Conservation (phyloP, 2,329 filamentous ascomycete genomes). For the Hirsutella thompsonii region DNA sequence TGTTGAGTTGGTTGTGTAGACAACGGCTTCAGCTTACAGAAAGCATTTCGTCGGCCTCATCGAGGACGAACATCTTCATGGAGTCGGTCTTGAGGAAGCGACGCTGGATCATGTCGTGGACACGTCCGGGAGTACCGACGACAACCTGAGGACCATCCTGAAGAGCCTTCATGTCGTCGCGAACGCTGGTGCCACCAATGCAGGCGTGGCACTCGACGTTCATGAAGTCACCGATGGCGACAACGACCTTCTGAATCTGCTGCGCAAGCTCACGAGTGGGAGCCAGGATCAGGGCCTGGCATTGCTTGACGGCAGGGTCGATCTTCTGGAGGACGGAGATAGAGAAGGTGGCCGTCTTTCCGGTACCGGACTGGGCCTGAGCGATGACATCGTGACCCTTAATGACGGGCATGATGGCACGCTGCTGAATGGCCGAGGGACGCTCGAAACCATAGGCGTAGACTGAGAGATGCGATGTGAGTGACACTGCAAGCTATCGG, state of each 20-base stretch:
- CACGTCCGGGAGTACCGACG: slow-evolving; percentile 94
- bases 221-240: slow-evolving; percentile 99
- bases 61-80: slow-evolving; percentile 99
- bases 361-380: slow-evolving; percentile 98
- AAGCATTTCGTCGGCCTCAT: slow-evolving; percentile 99
- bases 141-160: slow-evolving; percentile 94
- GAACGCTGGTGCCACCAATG: slow-evolving; percentile 95
- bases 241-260: slow-evolving; percentile 98
- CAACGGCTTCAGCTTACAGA: slow-evolving; percentile 41
- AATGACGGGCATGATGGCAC: slow-evolving; percentile 99
- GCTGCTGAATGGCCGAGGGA: slow-evolving; percentile 98
- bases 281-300: slow-evolving; percentile 95
- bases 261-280: slow-evolving; percentile 97
- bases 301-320: slow-evolving; percentile 86
- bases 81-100: slow-evolving; percentile 91
- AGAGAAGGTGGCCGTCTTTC: slow-evolving; percentile 99
- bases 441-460: slow-evolving; percentile 99
- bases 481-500: slow-evolving; percentile 6
- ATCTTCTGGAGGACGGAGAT: slow-evolving; percentile 99
- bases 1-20: too few species aligned
- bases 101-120: slow-evolving; percentile 99
- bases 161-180: slow-evolving; percentile 97
- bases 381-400: slow-evolving; percentile 99
- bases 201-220: slow-evolving; percentile 98
- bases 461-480: slow-evolving; percentile 33